Evolutionary conservation across 176 grass and related monocot species (phyloP).

Genomic region (Dendrocalamus sinicus): DNA sequence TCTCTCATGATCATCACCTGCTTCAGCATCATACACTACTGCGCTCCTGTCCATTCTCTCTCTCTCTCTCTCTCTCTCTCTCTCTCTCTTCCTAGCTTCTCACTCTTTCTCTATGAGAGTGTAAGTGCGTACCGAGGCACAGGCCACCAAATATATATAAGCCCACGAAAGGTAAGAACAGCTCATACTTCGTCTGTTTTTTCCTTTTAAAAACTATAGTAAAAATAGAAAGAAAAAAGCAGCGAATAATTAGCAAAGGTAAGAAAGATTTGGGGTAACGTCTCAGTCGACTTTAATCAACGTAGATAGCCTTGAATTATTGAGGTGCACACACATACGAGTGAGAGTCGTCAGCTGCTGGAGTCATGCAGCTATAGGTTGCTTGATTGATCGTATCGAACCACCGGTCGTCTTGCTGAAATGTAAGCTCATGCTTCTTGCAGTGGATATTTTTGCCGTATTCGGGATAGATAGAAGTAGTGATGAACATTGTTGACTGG

Average conservation of each 20-base stretch:
- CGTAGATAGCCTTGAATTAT: constrained; percentile 38
- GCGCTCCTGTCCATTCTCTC: constrained; percentile 62
- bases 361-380: neutral
- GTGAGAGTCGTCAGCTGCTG: neutral
- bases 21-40: constrained; percentile 58
- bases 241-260: constrained; percentile 35
- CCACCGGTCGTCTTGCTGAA: neutral
- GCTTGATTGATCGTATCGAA: neutral
- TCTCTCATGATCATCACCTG: constrained; percentile 76
- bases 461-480: neutral
- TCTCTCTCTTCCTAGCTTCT: neutral
- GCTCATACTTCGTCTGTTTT: neutral
- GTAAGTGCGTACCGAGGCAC: constrained; percentile 40
- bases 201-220: neutral
- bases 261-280: constrained; percentile 12
- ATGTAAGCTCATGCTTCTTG: neutral
- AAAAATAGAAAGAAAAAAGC: constrained; percentile 8
- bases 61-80: neutral
- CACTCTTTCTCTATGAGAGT: neutral
- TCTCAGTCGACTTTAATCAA: neutral
- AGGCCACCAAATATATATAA: constrained; percentile 49
- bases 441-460: neutral
- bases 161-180: neutral
- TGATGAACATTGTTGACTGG: neutral
- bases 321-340: neutral